Conservation (phyloP, 306 rosid species). For the Cicer yamashitae region DNA sequence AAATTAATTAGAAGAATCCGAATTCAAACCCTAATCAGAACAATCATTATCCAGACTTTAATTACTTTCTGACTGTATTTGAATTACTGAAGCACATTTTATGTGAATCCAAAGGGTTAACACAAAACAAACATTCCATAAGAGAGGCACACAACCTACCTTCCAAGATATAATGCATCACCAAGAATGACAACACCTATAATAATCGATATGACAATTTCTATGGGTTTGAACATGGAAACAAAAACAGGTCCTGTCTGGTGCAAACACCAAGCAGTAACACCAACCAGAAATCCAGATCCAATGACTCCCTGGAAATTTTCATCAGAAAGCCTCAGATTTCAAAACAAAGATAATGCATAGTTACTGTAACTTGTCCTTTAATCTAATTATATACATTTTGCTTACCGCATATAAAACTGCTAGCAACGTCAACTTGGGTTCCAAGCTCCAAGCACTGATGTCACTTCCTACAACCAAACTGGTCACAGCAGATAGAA, state of each 20-base stretch:
- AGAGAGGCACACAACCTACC: constrained; percentile 49
- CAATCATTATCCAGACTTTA: too few species aligned
- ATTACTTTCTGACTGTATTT: too few species aligned
- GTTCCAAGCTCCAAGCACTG: constrained; percentile 69
- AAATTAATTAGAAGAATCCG: too few species aligned
- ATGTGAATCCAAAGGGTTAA: too few species aligned
- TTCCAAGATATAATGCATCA: constrained; percentile 86
- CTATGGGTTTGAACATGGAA: constrained; percentile 87
- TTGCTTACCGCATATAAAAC: constrained; percentile 48
- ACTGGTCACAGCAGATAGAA: constrained; percentile 61
- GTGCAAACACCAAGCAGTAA: constrained; percentile 66
- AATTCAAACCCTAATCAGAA: too few species aligned
- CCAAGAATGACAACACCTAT: constrained; percentile 67
- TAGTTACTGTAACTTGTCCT: constrained; percentile 9
- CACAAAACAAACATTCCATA: neutral
- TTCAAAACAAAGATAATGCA: constrained; percentile 24
- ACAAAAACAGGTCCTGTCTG: constrained; percentile 82
- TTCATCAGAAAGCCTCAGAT: constrained; percentile 28
- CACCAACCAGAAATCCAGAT: constrained; percentile 67
- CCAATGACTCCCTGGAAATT: constrained; percentile 70
- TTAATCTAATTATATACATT: constrained; percentile 16
- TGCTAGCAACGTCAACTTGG: constrained; percentile 53
- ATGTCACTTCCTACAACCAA: constrained; percentile 65
- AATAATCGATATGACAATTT: constrained; percentile 69
- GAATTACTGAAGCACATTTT: too few species aligned